phyloP scores from a whole-genome alignment of 2,329 filamentous ascomycete genomes.

The Cladosporium phlei region DNA sequence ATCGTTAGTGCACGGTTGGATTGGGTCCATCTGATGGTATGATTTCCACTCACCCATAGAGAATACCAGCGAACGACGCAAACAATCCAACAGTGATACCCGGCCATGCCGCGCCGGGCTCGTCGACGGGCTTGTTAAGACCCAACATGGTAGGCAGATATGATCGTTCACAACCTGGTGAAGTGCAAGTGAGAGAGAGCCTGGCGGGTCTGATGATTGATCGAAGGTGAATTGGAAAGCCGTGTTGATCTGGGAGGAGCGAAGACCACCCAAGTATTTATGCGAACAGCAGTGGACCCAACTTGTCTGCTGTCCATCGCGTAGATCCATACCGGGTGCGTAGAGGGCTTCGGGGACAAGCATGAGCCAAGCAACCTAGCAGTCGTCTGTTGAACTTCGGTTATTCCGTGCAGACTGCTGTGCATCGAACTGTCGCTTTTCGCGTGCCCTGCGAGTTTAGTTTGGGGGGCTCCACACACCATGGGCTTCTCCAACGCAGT shows the following conservation, averaged over 20 bases:
- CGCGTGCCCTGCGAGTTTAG: too few relatives aligned
- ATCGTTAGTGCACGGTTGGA: conserved; percentile 39
- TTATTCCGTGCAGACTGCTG: neutral
- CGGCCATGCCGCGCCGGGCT: conserved; percentile 40
- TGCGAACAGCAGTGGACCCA: neutral
- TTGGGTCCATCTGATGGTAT: neutral
- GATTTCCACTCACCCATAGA: neutral
- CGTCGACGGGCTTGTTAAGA: conserved; percentile 41
- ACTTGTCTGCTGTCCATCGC: neutral
- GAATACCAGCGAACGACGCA: conserved; percentile 43
- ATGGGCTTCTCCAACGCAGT: neutral
- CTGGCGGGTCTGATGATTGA: neutral
- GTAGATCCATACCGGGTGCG: conserved; percentile 3
- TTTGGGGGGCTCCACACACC: conserved; percentile 7
- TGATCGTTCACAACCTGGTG: neutral
- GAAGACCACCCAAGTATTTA: neutral
- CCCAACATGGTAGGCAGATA: conserved; percentile 35
- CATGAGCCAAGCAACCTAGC: conserved; percentile 3
- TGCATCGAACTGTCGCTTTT: neutral
- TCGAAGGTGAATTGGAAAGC: neutral
- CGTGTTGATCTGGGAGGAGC: too few relatives aligned
- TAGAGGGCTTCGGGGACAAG: conserved; percentile 4
- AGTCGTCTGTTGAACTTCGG: conserved; percentile 9
- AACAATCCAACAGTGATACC: conserved; percentile 41
- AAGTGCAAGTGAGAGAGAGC: neutral